A percentile compares a stretch with the other conserved stretches of the same genome.
These are phyloP conservation scores for Macadamia integrifolia DNA, from an alignment of 164 flowering plant species.

Conservation along the genomic window DNA sequence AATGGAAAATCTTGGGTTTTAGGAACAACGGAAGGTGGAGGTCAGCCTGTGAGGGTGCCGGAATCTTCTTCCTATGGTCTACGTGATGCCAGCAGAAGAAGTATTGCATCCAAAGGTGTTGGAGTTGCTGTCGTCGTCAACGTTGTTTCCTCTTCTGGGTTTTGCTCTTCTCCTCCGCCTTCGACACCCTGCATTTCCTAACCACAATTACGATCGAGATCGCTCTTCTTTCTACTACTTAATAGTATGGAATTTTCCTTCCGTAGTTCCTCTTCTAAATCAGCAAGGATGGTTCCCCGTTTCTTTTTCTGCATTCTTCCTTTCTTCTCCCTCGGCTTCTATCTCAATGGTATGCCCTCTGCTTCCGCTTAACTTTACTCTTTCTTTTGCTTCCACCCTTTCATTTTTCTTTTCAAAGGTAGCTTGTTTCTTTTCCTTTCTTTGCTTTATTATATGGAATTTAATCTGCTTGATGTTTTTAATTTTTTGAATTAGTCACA, in stretches of 20 bases:
- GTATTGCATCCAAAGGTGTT: background rate
- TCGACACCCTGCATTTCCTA: background rate
- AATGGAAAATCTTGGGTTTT: background rate
- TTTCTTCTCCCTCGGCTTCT: background rate
- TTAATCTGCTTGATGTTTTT: background rate
- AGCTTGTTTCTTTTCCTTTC: too few relatives aligned
- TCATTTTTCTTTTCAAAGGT: background rate
- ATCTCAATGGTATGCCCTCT: background rate
- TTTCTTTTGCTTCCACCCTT: background rate
- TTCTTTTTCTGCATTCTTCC: slow-evolving; percentile 4
- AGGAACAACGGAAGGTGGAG: too few relatives aligned
- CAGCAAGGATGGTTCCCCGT: background rate
- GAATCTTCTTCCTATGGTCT: background rate
- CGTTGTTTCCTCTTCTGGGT: background rate
- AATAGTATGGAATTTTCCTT: background rate
- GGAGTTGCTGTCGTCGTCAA: background rate
- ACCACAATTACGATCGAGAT: too few relatives aligned
- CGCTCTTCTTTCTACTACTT: background rate
- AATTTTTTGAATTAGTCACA: background rate
- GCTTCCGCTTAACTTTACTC: background rate
- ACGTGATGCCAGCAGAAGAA: slow-evolving; percentile 8
- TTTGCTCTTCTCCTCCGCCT: background rate
- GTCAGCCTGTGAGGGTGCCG: background rate
- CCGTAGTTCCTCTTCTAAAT: background rate
- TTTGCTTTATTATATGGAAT: background rate